phyloP scores from a whole-genome alignment of 805 yeast species.

The Lipomyces oligophaga region DNA sequence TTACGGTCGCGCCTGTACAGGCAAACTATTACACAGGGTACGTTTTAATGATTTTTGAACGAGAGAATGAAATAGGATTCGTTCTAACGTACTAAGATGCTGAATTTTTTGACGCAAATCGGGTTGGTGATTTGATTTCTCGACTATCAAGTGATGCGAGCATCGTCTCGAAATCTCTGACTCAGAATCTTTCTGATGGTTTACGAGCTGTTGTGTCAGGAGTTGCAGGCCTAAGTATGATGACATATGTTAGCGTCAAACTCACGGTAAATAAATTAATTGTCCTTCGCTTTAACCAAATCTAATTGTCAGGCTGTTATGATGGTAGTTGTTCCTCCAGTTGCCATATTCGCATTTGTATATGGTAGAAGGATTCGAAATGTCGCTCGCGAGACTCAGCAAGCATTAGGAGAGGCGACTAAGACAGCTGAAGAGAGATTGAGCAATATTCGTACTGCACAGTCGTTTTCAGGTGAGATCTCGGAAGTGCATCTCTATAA shows the following conservation, averaged over 20 bases:
- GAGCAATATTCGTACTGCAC: conserved; percentile 80
- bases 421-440: conserved; percentile 90
- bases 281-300: not conserved
- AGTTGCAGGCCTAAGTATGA: conserved; percentile 82
- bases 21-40: conserved; percentile 64
- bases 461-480: conserved; percentile 81
- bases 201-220: conserved; percentile 78
- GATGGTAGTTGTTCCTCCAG: conserved; percentile 77
- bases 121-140: conserved; percentile 89
- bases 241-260: conserved; percentile 80
- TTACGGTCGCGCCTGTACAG: conserved; percentile 72
- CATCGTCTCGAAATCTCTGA: conserved; percentile 77
- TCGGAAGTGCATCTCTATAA: conserved; percentile 74
- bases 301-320: conserved; percentile 44
- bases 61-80: too few species aligned
- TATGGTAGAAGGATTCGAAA: conserved; percentile 77
- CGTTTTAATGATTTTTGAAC: too few species aligned
- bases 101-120: conserved; percentile 80
- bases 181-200: conserved; percentile 92
- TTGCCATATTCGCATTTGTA: conserved; percentile 69
- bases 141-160: conserved; percentile 85
- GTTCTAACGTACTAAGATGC: too few species aligned
- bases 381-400: conserved; percentile 73
- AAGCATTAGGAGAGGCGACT: conserved; percentile 78
- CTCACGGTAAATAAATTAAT: conserved; percentile 49